These are phyloP conservation scores for Fusarium austroafricanum DNA, from an alignment of 2,329 filamentous ascomycete species.

Conservation along the genomic window DNA sequence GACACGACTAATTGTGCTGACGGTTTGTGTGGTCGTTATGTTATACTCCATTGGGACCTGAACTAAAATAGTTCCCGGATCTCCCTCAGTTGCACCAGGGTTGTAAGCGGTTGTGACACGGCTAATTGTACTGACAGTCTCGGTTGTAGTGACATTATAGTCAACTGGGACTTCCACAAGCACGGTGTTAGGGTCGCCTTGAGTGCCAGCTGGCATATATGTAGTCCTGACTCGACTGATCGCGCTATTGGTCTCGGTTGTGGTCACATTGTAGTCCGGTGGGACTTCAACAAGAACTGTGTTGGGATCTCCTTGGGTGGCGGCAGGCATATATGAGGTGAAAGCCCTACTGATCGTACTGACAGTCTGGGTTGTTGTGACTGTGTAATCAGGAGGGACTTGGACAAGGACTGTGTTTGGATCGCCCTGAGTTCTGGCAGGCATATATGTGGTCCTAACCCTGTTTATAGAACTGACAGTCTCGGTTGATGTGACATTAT, in stretches of 20 bases:
- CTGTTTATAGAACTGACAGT: not conserved
- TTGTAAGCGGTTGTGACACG: conserved; percentile 6
- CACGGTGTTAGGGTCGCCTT: conserved; percentile 21
- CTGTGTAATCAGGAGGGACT: conserved; percentile 11
- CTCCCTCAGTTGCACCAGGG: conserved; percentile 1
- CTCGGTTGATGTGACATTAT: conserved; percentile 1
- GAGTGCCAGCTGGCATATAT: conserved; percentile 4
- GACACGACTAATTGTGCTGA: not conserved
- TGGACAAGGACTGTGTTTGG: conserved; percentile 17
- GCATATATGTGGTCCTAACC: conserved; percentile 9
- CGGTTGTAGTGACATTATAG: not conserved
- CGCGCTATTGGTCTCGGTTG: conserved; percentile 1
- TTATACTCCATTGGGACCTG: not conserved
- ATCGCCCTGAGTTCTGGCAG: conserved; percentile 7
- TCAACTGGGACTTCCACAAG: conserved; percentile 9
- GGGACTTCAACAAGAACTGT: conserved; percentile 9
- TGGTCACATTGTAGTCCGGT: conserved; percentile 5
- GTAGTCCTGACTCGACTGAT: conserved; percentile 7
- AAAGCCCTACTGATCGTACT: not conserved
- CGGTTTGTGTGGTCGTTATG: not conserved
- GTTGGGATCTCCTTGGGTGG: conserved; percentile 4
- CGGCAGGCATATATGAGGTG: conserved; percentile 12
- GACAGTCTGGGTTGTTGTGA: conserved; percentile 8
- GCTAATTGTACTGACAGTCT: not conserved
- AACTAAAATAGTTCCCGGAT: not conserved